Evolutionary conservation across 169 alveolate genomes (phyloP).

Genomic region (Theileria equi): DNA sequence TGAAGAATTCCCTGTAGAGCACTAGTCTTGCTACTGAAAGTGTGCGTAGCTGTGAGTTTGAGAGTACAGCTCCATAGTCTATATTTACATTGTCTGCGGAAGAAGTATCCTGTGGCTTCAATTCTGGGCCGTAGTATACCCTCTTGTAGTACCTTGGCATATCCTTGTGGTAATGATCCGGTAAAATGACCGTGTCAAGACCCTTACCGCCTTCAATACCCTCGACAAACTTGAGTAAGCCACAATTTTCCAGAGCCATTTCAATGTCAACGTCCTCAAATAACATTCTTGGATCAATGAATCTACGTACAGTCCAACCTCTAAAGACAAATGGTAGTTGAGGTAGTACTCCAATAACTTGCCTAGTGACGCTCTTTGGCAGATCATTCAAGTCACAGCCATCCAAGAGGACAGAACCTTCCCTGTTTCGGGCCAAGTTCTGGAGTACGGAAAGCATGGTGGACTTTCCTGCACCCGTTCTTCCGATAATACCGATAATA

Average conservation of each 20-base stretch:
- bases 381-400: slow-evolving; percentile 43
- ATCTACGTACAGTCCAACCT: slow-evolving; percentile 64
- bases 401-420: slow-evolving; percentile 55
- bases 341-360: slow-evolving; percentile 57
- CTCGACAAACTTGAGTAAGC: slow-evolving; percentile 38
- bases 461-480: slow-evolving; percentile 65
- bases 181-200: slow-evolving; percentile 35
- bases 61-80: too few species aligned
- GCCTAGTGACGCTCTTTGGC: slow-evolving; percentile 28
- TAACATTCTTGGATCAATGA: slow-evolving; percentile 62
- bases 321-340: slow-evolving; percentile 56
- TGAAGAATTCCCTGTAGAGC: too few species aligned
- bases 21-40: too few species aligned
- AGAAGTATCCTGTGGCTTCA: too few species aligned
- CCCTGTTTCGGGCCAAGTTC: slow-evolving; percentile 17
- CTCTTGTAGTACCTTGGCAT: too few species aligned
- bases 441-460: slow-evolving; percentile 40
- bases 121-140: too few species aligned
- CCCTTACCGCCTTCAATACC: slow-evolving; percentile 12
- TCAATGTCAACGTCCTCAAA: slow-evolving; percentile 43
- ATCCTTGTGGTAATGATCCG: too few species aligned
- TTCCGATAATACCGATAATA: slow-evolving; percentile 51
- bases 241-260: slow-evolving; percentile 52
- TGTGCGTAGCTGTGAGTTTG: too few species aligned
- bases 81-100: too few species aligned